Evolutionary conservation across 148 eudicot genomes (phyloP).

Genomic region (Fallopia convolvulus): DNA sequence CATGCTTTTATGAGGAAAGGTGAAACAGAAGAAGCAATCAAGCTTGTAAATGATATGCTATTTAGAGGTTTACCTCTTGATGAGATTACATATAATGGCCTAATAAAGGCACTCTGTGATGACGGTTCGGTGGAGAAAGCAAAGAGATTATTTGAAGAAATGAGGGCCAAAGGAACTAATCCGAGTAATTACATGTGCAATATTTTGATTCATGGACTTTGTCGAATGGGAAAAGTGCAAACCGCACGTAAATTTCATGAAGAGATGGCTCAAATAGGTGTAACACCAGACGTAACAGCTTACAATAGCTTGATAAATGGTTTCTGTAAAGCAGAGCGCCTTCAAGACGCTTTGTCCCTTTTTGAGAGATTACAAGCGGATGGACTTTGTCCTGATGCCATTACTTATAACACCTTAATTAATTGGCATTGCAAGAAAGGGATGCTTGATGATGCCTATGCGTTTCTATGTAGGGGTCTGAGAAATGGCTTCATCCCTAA

Average conservation of each 20-base stretch:
- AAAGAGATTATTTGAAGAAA: slow-evolving; percentile 74
- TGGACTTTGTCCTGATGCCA: slow-evolving; percentile 59
- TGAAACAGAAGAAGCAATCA: slow-evolving; percentile 56
- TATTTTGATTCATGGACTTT: slow-evolving; percentile 65
- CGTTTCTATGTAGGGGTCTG: slow-evolving; percentile 51
- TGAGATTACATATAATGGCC: slow-evolving; percentile 58
- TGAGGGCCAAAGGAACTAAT: slow-evolving; percentile 48
- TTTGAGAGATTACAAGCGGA: slow-evolving; percentile 56
- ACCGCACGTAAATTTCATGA: slow-evolving; percentile 57
- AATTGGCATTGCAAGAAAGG: slow-evolving; percentile 47
- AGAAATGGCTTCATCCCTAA: slow-evolving; percentile 64
- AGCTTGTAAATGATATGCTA: slow-evolving; percentile 85
- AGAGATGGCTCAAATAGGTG: slow-evolving; percentile 60
- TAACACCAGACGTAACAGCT: slow-evolving; percentile 78
- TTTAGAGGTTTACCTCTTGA: slow-evolving; percentile 75
- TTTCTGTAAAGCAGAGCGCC: slow-evolving; percentile 48
- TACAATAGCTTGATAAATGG: slow-evolving; percentile 82
- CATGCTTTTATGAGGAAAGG: slow-evolving; percentile 58
- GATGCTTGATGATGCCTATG: slow-evolving; percentile 58
- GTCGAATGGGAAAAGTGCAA: slow-evolving; percentile 50
- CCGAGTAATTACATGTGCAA: slow-evolving; percentile 59
- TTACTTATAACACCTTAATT: slow-evolving; percentile 79
- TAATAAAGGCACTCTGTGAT: slow-evolving; percentile 70
- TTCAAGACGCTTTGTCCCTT: slow-evolving; percentile 61
- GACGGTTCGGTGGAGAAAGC: slow-evolving; percentile 83